Percentiles rank a stretch among this genome's conserved stretches.
phyloP scores from a whole-genome alignment of 495 filamentous ascomycete species.

The Tuber brumale region DNA sequence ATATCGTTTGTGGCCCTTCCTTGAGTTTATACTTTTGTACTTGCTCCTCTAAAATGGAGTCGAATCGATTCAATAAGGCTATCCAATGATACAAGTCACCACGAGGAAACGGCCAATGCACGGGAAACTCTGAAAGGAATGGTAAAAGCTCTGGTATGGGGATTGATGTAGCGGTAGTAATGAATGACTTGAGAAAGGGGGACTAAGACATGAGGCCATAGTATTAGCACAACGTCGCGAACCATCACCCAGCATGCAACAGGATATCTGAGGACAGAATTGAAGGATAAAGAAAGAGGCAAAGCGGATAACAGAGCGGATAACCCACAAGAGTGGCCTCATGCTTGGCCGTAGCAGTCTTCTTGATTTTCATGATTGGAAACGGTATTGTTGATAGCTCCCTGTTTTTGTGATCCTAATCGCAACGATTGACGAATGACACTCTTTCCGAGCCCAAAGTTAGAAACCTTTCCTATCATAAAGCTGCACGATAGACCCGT shows the following conservation, averaged over 20 bases:
- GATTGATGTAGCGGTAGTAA: constrained; percentile 59
- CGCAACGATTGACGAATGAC: neutral
- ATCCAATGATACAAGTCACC: constrained; percentile 99
- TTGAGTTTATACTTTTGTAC: constrained; percentile 74
- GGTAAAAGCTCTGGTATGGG: constrained; percentile 68
- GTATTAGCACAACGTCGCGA: constrained; percentile 41
- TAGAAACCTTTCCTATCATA: neutral
- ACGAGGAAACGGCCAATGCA: constrained; percentile 89
- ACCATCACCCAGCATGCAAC: constrained; percentile 18
- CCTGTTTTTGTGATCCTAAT: neutral
- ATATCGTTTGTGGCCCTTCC: constrained; percentile 67
- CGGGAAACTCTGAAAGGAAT: constrained; percentile 71
- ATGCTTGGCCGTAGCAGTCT: constrained; percentile 84
- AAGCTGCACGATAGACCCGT: neutral
- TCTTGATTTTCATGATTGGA: constrained; percentile 91
- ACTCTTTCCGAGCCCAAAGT: constrained; percentile 5
- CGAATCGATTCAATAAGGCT: constrained; percentile 86
- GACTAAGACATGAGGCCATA: constrained; percentile 54
- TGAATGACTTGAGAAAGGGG: constrained; percentile 73
- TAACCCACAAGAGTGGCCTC: constrained; percentile 81
- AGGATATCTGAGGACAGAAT: neutral
- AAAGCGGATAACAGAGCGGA: constrained; percentile 7
- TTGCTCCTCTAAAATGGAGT: constrained; percentile 74
- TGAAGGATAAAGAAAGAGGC: neutral
- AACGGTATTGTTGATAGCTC: neutral